A percentile compares a stretch with the other conserved stretches of the same genome.
Evolutionary conservation across 2,329 filamentous ascomycete species (phyloP).

Genomic region (Claviceps digitariae): DNA sequence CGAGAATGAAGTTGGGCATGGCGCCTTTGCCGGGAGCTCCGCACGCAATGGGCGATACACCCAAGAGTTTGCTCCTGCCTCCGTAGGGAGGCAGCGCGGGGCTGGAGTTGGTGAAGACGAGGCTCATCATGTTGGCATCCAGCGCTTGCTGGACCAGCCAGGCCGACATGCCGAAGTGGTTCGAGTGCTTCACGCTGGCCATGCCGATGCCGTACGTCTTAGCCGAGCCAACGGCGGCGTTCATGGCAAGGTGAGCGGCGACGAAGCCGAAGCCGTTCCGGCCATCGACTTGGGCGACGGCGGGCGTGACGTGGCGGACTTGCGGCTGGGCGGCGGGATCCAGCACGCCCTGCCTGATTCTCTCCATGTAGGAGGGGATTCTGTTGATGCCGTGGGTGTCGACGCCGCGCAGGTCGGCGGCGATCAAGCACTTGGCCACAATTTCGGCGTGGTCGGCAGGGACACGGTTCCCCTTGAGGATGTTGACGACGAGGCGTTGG

Average conservation of each 20-base stretch:
- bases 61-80: constrained; percentile 53
- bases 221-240: constrained; percentile 52
- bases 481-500: constrained; percentile 32
- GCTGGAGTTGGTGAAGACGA: constrained; percentile 60
- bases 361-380: constrained; percentile 63
- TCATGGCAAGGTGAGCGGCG: constrained; percentile 53
- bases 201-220: constrained; percentile 56
- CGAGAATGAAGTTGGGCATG: constrained; percentile 51
- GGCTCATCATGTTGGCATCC: constrained; percentile 55
- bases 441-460: constrained; percentile 42
- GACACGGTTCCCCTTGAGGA: constrained; percentile 50
- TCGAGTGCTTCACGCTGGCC: constrained; percentile 61
- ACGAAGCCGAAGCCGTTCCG: constrained; percentile 66
- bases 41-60: constrained; percentile 61
- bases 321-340: constrained; percentile 45
- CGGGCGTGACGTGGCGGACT: constrained; percentile 51
- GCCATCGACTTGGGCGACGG: constrained; percentile 54
- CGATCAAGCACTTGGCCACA: constrained; percentile 54
- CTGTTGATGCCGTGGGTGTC: constrained; percentile 69
- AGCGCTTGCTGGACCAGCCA: constrained; percentile 70
- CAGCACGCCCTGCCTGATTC: constrained; percentile 57
- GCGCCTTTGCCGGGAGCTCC: constrained; percentile 51
- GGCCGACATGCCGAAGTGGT: constrained; percentile 74
- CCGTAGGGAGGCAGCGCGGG: constrained; percentile 62
- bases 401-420: constrained; percentile 64